Percentiles rank a stretch among this genome's conserved stretches.
These are phyloP conservation scores for Penicillium sp. DNA, from an alignment of 2,329 filamentous ascomycete genomes.

Conservation along the genomic window DNA sequence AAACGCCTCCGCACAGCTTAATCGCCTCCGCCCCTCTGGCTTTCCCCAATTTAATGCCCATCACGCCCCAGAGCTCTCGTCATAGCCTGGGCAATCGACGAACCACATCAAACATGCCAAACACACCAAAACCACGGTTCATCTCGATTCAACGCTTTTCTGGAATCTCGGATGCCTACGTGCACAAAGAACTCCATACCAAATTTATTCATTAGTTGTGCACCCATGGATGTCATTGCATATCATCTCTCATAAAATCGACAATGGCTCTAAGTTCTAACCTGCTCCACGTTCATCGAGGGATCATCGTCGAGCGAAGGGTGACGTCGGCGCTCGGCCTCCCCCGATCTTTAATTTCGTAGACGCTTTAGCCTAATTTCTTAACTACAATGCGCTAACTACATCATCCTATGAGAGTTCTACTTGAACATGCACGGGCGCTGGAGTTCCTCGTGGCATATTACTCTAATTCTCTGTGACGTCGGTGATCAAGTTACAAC, in stretches of 20 bases:
- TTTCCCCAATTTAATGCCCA: background rate
- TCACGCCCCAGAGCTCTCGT: background rate
- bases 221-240: background rate
- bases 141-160: background rate
- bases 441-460: background rate
- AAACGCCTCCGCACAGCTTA: background rate
- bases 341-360: background rate
- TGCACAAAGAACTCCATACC: background rate
- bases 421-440: background rate
- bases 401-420: background rate
- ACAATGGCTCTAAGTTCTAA: background rate
- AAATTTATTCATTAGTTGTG: too few species aligned
- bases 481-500: background rate
- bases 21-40: background rate
- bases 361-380: background rate
- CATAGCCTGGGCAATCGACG: background rate
- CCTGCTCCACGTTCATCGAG: background rate
- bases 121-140: background rate
- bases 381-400: background rate
- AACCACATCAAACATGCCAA: too few species aligned
- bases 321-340: background rate
- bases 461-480: background rate
- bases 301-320: background rate
- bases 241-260: background rate
- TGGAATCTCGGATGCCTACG: background rate